Base-by-base conservation (phyloP, 306 rosid genomes). In the Lathyrus tuberosus region DNA sequence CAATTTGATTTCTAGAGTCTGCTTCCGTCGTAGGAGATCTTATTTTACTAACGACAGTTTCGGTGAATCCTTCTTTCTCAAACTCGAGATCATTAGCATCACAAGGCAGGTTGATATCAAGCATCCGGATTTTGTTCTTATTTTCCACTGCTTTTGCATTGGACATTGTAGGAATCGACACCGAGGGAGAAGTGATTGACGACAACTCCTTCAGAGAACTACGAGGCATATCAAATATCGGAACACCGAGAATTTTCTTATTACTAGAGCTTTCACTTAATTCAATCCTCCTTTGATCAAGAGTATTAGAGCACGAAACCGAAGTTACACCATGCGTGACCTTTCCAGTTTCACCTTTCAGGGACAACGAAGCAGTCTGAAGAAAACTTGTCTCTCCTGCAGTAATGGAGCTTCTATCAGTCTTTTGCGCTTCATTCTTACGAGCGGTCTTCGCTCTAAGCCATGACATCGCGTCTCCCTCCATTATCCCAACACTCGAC, bases 61-160 rank as follows among this genome's bases (percentile, higher is more conserved):
- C 88, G 37, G 72, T 57, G 56, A 49, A 81, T 20, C 52, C 40
- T 71, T 67, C 84, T 70, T 74, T 56, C 49, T 78, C 84, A 72
- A 70, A 80, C 62, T 90, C 96, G 42, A 86, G 62, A 76, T 43
- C 81, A 58, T 70, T 72, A 72, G 81, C 63, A 61, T 90, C 91
- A 79, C 88, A 87, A 46, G 99, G 96, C 87, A 91, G 75, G 81
- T 94, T 94, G 20, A 94, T 91, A 79, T 91, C 99, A 48, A 90
- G 62, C 64, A 76, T 69, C 74, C 35, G 67, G 31, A 9, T 69
- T 78, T 79, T 82, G 73, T 70, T 7, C 18, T 63, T 79, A 60
- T 72, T 86, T 82, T 68, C 86, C 71, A 26, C 71, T 1, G 31
- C 74, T 52, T 81, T 76, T 57, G 69, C 31, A 10, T 87, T 85